Base-by-base conservation (phyloP, 345 rosid species). In the Arabis alpina region DNA sequence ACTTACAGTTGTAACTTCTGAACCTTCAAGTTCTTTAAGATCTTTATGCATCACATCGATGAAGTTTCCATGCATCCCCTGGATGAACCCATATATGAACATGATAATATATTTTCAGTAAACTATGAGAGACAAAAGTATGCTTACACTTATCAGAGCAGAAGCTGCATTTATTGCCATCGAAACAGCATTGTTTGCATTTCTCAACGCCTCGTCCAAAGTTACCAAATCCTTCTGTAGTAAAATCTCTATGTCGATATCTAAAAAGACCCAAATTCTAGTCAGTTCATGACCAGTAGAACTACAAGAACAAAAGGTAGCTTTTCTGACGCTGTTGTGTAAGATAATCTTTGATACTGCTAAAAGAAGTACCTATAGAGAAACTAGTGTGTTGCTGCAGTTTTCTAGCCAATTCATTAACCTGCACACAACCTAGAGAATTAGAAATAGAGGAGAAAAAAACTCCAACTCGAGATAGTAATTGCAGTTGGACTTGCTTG, bases 161-260 rank as follows among this genome's bases (percentile, higher is more conserved):
- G 87, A 80, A 56, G 87, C 72, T 15, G 92, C 81, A 76, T 85
- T 83, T 63, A 91, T 78, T 45, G 96, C 94, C 85, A 86, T 76
- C 11, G 86, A 80, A 75, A 88, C 97, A 66, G 97, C 96, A 80
- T 66, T 84, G 81, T 93, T 87, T 66, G 94, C 97, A 72, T 83
- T 86, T 82, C 78, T 88, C 75, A 93, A 71, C 64, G 97, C 98
- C 82, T 88, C 97, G 13, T 93, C 96, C 61, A 93, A 82, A 36
- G 98, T 93, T 61, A 91, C 93, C 76, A 82, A 48, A 63, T 91
- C 97, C 71, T 85, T 91, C 71, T 91, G 82, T 8, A 93, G 94
- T 66, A 93, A 83, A 57, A 78, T 74, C 73, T 93, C 91, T 8
- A 91, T 82, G 74, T 88, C 96, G 77, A 93, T 85, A 84, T 89